Conservation (phyloP, 2,329 filamentous ascomycete species). For the Trichoderma guizhouense region DNA sequence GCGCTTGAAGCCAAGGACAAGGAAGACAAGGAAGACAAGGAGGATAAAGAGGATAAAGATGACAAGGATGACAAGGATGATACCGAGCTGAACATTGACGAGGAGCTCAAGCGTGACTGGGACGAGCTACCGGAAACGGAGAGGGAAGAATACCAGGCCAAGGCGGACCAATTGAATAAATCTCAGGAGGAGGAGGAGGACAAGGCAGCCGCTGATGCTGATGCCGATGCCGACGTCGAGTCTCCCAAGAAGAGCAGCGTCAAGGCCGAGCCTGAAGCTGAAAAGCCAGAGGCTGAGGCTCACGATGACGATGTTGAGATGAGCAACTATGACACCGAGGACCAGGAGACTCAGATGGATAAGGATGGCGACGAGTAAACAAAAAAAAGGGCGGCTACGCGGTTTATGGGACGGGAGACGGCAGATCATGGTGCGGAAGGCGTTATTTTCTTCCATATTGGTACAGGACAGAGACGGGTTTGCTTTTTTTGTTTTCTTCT, state of each 20-base stretch:
- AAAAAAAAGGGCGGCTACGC: slow-evolving; percentile 18
- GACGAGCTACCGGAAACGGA: slow-evolving; percentile 49
- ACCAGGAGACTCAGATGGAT: slow-evolving; percentile 36
- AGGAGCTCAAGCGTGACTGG: slow-evolving; percentile 54
- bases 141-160: slow-evolving; percentile 47
- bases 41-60: slow-evolving; percentile 36
- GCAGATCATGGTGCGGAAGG: not conserved
- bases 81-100: slow-evolving; percentile 43
- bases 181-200: slow-evolving; percentile 19
- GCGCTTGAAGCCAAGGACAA: slow-evolving; percentile 44
- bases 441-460: slow-evolving; percentile 1
- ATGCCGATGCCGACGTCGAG: not conserved
- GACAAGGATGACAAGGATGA: slow-evolving; percentile 40
- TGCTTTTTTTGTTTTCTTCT: not conserved
- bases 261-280: slow-evolving; percentile 25
- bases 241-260: slow-evolving; percentile 21
- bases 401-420: not conserved
- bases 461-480: not conserved
- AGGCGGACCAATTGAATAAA: slow-evolving; percentile 29
- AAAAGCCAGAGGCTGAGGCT: slow-evolving; percentile 32
- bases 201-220: slow-evolving; percentile 14
- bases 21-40: slow-evolving; percentile 28
- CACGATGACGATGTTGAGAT: slow-evolving; percentile 51
- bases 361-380: slow-evolving; percentile 34
- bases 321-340: slow-evolving; percentile 45